Percentiles rank a stretch among this genome's conserved stretches.
These are phyloP conservation scores for Exophiala spinifera DNA, from an alignment of 2,329 filamentous ascomycete genomes.

Conservation along the genomic window DNA sequence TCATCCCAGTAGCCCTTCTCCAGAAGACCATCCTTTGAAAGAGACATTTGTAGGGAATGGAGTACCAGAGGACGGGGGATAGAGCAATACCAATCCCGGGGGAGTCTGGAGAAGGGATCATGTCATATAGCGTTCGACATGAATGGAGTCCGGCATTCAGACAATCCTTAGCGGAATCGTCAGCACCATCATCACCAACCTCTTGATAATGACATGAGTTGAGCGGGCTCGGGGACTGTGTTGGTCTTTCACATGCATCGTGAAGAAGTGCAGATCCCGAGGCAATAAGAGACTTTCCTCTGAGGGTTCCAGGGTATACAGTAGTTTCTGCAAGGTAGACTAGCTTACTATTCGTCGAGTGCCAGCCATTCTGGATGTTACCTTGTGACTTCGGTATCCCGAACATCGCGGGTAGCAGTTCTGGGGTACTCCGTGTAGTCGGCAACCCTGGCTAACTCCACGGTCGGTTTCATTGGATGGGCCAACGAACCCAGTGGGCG, in stretches of 20 bases:
- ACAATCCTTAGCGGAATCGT: too few species aligned
- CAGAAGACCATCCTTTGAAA: constrained; percentile 21
- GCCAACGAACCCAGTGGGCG: not conserved
- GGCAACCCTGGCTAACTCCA: too few species aligned
- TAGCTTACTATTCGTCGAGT: not conserved
- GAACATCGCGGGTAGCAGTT: not conserved
- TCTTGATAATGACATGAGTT: not conserved
- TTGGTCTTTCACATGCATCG: not conserved
- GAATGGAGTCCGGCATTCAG: not conserved
- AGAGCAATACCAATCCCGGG: not conserved
- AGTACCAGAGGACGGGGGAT: not conserved
- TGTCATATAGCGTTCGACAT: not conserved
- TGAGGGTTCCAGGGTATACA: not conserved
- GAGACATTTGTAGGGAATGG: constrained; percentile 8
- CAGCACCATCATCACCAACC: not conserved
- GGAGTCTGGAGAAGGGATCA: not conserved
- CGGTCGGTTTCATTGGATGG: not conserved
- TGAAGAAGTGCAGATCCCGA: not conserved
- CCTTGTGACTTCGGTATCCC: not conserved
- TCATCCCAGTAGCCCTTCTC: constrained; percentile 29
- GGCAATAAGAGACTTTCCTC: not conserved
- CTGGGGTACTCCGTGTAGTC: not conserved
- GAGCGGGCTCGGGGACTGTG: not conserved
- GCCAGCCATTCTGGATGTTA: not conserved
- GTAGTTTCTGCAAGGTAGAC: not conserved